Conservation (phyloP, 768 basidiomycete genomes). For the Nidularia pulvinata region DNA sequence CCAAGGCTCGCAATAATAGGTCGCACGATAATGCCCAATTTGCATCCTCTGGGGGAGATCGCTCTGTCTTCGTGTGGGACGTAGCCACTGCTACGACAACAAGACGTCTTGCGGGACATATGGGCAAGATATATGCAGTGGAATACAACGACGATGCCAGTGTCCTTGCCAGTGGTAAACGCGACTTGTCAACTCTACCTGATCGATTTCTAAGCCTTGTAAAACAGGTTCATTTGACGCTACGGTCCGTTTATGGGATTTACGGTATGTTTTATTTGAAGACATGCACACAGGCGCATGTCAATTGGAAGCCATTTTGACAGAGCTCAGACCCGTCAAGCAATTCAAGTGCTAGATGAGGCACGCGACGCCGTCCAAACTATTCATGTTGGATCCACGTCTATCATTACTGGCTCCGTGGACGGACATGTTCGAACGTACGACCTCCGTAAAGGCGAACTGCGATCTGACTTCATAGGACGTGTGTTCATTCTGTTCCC, state of each 20-base stretch:
- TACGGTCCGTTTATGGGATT: constrained; percentile 90
- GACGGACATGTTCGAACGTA: constrained; percentile 94
- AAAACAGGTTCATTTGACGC: constrained; percentile 86
- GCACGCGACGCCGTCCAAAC: constrained; percentile 87
- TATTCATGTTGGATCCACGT: constrained; percentile 63
- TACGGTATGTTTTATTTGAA: constrained; percentile 51
- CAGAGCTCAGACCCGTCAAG: constrained; percentile 75
- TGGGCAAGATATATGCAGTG: constrained; percentile 88
- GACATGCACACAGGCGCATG: too few species aligned
- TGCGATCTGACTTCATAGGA: constrained; percentile 89
- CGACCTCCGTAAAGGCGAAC: constrained; percentile 91
- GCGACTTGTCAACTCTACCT: not conserved
- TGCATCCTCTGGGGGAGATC: constrained; percentile 92
- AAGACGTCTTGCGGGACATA: constrained; percentile 84
- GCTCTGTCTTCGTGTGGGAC: constrained; percentile 94
- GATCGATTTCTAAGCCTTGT: constrained; percentile 1
- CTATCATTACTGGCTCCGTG: constrained; percentile 81
- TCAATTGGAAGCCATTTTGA: too few species aligned
- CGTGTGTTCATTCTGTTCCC: constrained; percentile 47
- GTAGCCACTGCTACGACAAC: constrained; percentile 86
- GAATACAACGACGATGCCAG: constrained; percentile 89
- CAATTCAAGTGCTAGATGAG: constrained; percentile 91
- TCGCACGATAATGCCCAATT: constrained; percentile 95
- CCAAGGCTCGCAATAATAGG: constrained; percentile 30
- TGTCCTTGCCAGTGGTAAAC: constrained; percentile 84